phyloP scores from a whole-genome alignment of 495 filamentous ascomycete species.

The Trichoderma parareesei region DNA sequence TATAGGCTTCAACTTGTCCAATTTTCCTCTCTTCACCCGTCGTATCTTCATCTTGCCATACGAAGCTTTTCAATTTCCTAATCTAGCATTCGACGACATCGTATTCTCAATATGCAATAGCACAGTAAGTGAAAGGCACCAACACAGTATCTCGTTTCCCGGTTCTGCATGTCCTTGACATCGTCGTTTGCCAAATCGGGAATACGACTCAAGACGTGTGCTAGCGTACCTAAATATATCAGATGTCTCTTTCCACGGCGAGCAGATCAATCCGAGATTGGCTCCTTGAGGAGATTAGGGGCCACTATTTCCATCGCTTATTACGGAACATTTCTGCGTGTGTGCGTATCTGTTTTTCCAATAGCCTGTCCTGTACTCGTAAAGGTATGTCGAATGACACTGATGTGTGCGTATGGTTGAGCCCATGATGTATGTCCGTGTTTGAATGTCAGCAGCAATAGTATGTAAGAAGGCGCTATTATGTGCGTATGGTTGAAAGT shows the following conservation, averaged over 20 bases:
- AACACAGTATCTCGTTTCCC: background rate
- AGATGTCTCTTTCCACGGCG: background rate
- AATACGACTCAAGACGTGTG: background rate
- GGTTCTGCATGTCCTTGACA: background rate
- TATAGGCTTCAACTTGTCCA: background rate
- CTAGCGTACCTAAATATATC: background rate
- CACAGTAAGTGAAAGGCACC: background rate
- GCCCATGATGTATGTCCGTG: no score
- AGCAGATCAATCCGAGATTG: background rate
- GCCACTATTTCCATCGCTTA: no score
- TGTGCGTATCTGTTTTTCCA: no score
- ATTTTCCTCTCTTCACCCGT: background rate
- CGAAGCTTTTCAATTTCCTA: background rate
- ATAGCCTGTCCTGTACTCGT: no score
- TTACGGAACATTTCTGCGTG: no score
- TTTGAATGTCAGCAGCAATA: no score
- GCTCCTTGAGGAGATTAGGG: background rate
- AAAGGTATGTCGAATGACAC: no score
- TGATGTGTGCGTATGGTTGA: no score
- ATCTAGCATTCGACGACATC: background rate
- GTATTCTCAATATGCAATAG: background rate
- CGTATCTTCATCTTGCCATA: background rate
- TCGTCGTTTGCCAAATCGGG: slow-evolving; percentile 1
- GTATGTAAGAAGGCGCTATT: no score
- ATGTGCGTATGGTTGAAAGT: no score